These are phyloP conservation scores for Pouteria campechiana DNA, from an alignment of 179 eudicot species.

Conservation along the genomic window DNA sequence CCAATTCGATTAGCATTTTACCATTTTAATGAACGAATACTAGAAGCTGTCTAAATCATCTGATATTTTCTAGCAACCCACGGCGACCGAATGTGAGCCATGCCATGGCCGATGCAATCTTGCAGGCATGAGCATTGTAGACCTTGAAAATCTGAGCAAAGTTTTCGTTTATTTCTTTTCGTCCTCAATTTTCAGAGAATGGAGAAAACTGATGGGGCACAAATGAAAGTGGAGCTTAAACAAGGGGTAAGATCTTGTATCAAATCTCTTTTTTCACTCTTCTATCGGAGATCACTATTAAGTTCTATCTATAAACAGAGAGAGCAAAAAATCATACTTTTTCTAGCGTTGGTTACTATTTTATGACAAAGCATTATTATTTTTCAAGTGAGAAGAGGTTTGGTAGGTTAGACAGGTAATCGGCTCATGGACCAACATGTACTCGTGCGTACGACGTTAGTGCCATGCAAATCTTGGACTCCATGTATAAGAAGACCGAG, in stretches of 20 bases:
- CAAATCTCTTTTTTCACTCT: not conserved
- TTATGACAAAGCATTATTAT: no score
- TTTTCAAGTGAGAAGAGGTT: no score
- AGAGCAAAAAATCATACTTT: slow-evolving; percentile 1
- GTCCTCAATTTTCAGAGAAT: slow-evolving; percentile 17
- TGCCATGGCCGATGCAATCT: no score
- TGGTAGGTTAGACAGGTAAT: no score
- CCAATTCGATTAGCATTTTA: no score
- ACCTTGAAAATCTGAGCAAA: no score
- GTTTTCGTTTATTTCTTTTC: not conserved
- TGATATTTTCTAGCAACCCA: not conserved
- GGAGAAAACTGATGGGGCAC: slow-evolving; percentile 31
- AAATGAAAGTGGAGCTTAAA: slow-evolving; percentile 59
- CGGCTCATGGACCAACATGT: no score
- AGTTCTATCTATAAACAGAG: not conserved
- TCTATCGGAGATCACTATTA: not conserved
- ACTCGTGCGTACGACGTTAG: no score
- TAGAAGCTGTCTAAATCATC: not conserved
- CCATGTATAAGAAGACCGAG: no score
- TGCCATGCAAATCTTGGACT: no score
- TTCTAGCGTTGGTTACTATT: not conserved
- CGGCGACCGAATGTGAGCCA: not conserved
- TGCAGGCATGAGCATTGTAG: no score
- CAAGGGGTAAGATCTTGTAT: slow-evolving; percentile 43
- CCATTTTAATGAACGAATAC: not conserved